Evolutionary conservation across 192 early-diverging fungal genomes (phyloP).

Genomic region (Podila horticola): DNA sequence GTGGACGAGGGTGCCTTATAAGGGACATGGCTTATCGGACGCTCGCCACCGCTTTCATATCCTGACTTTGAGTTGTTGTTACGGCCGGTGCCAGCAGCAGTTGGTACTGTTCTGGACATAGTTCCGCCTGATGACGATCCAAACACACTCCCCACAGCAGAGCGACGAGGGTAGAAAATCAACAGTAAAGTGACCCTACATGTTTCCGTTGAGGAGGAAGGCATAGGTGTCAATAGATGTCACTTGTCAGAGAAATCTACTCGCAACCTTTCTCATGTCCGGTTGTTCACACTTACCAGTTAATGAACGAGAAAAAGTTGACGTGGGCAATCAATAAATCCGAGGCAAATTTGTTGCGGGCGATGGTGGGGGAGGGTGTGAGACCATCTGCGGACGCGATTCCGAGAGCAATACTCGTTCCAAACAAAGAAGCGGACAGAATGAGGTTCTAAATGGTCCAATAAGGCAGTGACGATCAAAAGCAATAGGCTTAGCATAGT

Average conservation of each 20-base stretch:
- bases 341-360: constrained; percentile 6
- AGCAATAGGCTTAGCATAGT: neutral
- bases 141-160: constrained; percentile 2
- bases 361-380: neutral
- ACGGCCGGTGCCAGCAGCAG: neutral
- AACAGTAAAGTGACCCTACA: neutral
- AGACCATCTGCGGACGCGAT: constrained; percentile 4
- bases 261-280: too few relatives aligned
- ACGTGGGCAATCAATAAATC: neutral
- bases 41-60: neutral
- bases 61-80: neutral
- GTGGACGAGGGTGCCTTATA: constrained; percentile 13
- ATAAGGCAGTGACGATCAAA: neutral
- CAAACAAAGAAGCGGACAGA: neutral
- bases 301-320: constrained; percentile 3
- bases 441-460: neutral
- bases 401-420: neutral
- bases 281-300: neutral
- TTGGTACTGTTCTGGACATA: constrained; percentile 6
- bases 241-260: too few relatives aligned
- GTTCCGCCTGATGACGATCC: constrained; percentile 16
- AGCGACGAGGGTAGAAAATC: constrained; percentile 6
- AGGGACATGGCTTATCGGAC: constrained; percentile 21
- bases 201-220: neutral
- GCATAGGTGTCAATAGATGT: neutral